A percentile compares a stretch with the other conserved stretches of the same genome.
phyloP scores from a whole-genome alignment of 1,284 basidiomycete species.

The Naganishia cerealis region DNA sequence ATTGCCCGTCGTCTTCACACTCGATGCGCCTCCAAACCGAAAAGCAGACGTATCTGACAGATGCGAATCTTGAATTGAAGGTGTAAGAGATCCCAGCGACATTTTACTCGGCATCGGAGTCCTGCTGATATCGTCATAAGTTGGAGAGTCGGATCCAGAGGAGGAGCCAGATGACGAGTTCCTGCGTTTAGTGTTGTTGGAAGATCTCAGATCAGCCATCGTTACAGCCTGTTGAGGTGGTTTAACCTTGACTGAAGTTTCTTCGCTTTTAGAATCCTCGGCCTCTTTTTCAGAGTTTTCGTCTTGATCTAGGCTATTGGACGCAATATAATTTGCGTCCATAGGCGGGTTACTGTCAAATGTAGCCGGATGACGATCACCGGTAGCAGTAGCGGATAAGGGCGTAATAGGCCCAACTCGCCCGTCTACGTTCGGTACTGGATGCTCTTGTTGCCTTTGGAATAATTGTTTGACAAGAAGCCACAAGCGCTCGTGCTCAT shows the following conservation, averaged over 20 bases:
- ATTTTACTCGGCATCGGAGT: conserved; percentile 20
- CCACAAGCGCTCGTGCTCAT: conserved; percentile 39
- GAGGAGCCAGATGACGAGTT: conserved; percentile 17
- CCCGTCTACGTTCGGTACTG: conserved; percentile 23
- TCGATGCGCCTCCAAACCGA: conserved; percentile 8
- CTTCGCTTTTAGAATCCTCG: not conserved
- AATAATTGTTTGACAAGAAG: conserved; percentile 30
- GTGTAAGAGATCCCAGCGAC: conserved; percentile 10
- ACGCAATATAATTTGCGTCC: not conserved
- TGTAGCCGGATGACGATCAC: conserved; percentile 1
- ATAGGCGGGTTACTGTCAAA: conserved; percentile 9
- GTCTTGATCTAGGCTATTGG: not conserved
- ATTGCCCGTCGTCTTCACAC: not conserved
- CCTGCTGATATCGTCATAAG: conserved; percentile 14
- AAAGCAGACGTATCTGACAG: conserved; percentile 15
- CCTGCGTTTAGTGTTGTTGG: conserved; percentile 18
- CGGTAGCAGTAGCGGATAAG: not conserved
- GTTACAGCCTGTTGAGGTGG: conserved; percentile 22
- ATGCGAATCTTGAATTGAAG: conserved; percentile 23
- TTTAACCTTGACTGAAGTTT: not conserved
- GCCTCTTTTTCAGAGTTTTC: not conserved
- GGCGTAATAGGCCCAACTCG: not conserved
- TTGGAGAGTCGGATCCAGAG: conserved; percentile 22
- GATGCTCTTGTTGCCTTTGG: conserved; percentile 21
- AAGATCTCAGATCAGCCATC: conserved; percentile 21